Percentiles rank a stretch among this genome's conserved stretches.
Conservation (phyloP, 2,329 filamentous ascomycete genomes). For the Epichloe typhina region DNA sequence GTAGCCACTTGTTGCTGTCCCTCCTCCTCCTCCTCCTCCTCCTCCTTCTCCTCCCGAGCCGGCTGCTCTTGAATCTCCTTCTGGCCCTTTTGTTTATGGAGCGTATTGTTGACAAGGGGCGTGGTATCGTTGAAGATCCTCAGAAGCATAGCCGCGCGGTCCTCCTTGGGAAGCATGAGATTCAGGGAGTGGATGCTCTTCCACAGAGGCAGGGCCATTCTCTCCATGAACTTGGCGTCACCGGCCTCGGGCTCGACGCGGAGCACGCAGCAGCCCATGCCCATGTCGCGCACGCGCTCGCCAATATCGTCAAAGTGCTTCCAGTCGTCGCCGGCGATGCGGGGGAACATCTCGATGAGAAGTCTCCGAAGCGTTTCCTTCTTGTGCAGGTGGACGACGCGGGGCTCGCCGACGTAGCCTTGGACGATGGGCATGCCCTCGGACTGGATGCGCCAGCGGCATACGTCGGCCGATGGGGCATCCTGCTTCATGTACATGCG, state of each 20-base stretch:
- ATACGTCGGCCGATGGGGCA: slow-evolving; percentile 72
- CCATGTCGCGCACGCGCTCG: slow-evolving; percentile 63
- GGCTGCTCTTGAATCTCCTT: slow-evolving; percentile 8
- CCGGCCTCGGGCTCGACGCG: slow-evolving; percentile 62
- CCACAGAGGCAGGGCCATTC: slow-evolving; percentile 86
- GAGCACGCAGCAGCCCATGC: slow-evolving; percentile 86
- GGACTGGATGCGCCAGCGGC: slow-evolving; percentile 88
- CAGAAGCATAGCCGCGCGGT: slow-evolving; percentile 81
- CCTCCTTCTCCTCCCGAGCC: not conserved
- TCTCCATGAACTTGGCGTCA: slow-evolving; percentile 51
- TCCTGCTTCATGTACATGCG: slow-evolving; percentile 99
- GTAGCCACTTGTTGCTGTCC: slow-evolving; percentile 20
- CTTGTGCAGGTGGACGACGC: slow-evolving; percentile 62
- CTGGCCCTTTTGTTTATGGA: slow-evolving; percentile 32
- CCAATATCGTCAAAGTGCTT: slow-evolving; percentile 75
- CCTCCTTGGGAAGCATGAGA: slow-evolving; percentile 96
- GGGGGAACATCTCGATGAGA: slow-evolving; percentile 93
- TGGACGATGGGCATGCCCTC: slow-evolving; percentile 88
- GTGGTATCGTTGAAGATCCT: slow-evolving; percentile 83
- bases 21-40: not conserved
- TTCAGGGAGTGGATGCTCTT: slow-evolving; percentile 85
- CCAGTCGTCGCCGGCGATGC: slow-evolving; percentile 63
- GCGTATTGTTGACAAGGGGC: slow-evolving; percentile 60
- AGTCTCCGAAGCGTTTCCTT: slow-evolving; percentile 71
- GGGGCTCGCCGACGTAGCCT: slow-evolving; percentile 70